These are phyloP conservation scores for Coemansia sp. DNA, from an alignment of 192 early-diverging fungal genomes.

Conservation along the genomic window DNA sequence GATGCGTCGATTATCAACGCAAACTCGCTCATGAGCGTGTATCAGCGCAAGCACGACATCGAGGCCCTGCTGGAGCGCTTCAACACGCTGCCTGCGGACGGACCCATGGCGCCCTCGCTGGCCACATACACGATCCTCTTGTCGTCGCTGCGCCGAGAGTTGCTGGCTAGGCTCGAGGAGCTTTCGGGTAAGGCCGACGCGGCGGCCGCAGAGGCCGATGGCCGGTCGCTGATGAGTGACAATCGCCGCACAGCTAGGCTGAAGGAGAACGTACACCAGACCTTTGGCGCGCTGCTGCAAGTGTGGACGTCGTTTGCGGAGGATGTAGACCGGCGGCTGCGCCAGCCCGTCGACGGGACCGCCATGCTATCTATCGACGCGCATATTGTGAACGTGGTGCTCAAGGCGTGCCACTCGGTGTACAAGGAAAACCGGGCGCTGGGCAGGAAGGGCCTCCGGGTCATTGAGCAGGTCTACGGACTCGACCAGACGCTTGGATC, in stretches of 20 bases:
- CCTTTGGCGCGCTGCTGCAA: conserved; percentile 24
- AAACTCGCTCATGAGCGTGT: conserved; percentile 42
- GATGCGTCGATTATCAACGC: conserved; percentile 34
- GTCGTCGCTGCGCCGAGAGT: conserved; percentile 37
- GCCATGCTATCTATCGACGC: conserved; percentile 24
- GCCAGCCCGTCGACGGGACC: conserved; percentile 12
- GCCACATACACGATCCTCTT: conserved; percentile 47
- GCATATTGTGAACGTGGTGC: conserved; percentile 27
- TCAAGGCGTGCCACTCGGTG: conserved; percentile 42
- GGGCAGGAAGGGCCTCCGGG: conserved; percentile 35
- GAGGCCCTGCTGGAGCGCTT: conserved; percentile 19
- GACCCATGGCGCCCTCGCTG: conserved; percentile 33
- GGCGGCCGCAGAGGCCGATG: background rate
- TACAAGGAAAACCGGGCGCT: conserved; percentile 36
- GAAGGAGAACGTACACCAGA: conserved; percentile 21
- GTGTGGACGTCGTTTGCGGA: conserved; percentile 28
- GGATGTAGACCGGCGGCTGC: conserved; percentile 26
- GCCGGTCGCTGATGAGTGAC: background rate
- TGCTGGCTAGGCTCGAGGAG: conserved; percentile 15
- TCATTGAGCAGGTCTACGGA: conserved; percentile 42
- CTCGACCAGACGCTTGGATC: conserved; percentile 7
- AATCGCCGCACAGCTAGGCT: conserved; percentile 13
- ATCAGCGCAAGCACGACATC: conserved; percentile 40
- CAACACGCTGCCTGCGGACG: conserved; percentile 25
- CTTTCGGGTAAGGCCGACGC: conserved; percentile 1